These are phyloP conservation scores for Dalbergia cultrata DNA, from an alignment of 306 rosid species.

Conservation along the genomic window DNA sequence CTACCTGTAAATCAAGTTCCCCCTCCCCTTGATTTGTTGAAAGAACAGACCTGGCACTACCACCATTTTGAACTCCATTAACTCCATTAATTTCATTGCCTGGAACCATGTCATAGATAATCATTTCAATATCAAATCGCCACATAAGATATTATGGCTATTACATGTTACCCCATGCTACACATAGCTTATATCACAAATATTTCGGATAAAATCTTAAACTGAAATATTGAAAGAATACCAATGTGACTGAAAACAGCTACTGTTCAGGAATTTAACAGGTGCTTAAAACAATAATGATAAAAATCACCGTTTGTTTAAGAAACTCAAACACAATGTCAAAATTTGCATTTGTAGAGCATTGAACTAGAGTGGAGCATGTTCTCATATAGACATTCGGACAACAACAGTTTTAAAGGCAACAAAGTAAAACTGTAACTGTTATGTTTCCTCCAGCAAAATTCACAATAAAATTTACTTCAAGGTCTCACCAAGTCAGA, in stretches of 20 bases:
- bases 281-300: neutral
- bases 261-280: neutral
- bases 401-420: neutral
- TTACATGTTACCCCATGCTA: neutral
- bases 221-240: neutral
- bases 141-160: neutral
- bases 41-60: conserved; percentile 26
- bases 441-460: conserved; percentile 16
- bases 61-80: conserved; percentile 46
- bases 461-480: neutral
- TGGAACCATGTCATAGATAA: conserved; percentile 45
- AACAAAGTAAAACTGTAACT: conserved; percentile 4
- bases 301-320: neutral
- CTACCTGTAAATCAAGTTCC: conserved; percentile 21
- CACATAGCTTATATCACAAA: neutral
- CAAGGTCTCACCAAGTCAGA: conserved; percentile 22
- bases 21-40: conserved; percentile 25
- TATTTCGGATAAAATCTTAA: conserved; percentile 12
- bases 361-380: conserved; percentile 2
- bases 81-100: conserved; percentile 48
- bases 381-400: neutral
- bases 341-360: conserved; percentile 2
- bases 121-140: conserved; percentile 29
- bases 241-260: conserved; percentile 1
- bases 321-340: neutral